Base-by-base conservation (phyloP, 1,284 basidiomycete genomes). In the Acaromyces ingoldii region DNA sequence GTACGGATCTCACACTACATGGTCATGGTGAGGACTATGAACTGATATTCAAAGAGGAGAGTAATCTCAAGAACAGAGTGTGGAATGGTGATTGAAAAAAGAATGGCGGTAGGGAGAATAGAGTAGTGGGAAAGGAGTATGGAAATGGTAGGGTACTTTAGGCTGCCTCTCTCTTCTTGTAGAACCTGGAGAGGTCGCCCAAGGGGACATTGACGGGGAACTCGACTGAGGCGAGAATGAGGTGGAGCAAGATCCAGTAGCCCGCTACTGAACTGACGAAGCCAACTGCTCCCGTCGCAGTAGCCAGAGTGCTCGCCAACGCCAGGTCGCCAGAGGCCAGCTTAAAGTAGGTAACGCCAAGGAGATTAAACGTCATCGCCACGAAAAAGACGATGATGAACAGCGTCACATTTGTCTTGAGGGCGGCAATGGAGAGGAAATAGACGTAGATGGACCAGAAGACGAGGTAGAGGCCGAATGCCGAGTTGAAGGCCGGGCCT, bases 351-450 rank as follows among this genome's bases (percentile, higher is more conserved):
- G 58, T 59, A 9, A 57, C 58, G 4, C 56, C 53, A 4, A 67
- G 41, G 13, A 50, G 49, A 22, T 24, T 38, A 33, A 67, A 67
- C 0, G 62, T 57, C 26, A 63, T 50, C 0, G 65, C 65, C 28
- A 67, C 62, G 34, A 60, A 65, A 36, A 65, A 45, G 10, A 67
- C 33, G 33, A 67, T 67, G 55, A 57, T 57, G 19, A 67, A 62
- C 11, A 67, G 51, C 11, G 60, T 56, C 0, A 62, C 60, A 37
- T 67, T 67, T n/a, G 65, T 67, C 1, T 62, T 19, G 41, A 62
- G 43, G 7, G 62, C 44, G 0, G 65, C 65, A 13, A 65, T 44
- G 13, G 65, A 62, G 15, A 65, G 50, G 51, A 67, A 56, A 47
- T 42, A 67, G 10, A 53, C 54, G 44, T 63, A 67, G 10, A 67